Percentiles rank a stretch among this genome's conserved stretches.
These are phyloP conservation scores for Russula vinacea DNA, from an alignment of 768 basidiomycete species.

Conservation along the genomic window DNA sequence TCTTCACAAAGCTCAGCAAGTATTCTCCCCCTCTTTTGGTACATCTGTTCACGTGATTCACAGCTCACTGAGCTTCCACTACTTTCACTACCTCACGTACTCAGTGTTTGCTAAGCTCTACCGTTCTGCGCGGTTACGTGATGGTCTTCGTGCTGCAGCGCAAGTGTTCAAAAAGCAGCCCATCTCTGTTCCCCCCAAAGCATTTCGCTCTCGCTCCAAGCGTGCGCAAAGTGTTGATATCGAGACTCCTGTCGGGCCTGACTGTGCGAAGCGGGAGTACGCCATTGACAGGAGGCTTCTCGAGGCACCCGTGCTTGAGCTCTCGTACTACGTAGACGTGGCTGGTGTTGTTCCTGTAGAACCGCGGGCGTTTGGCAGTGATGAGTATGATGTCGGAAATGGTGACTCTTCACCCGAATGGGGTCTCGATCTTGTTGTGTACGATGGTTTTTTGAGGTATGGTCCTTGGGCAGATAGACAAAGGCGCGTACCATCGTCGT, in stretches of 20 bases:
- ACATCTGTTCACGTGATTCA: neutral
- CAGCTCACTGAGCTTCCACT: conserved; percentile 22
- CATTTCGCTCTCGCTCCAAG: conserved; percentile 31
- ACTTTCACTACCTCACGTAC: conserved; percentile 26
- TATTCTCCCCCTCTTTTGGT: neutral
- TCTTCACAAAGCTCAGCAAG: conserved; percentile 45
- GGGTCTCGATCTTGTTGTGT: conserved; percentile 84
- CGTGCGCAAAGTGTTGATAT: conserved; percentile 46
- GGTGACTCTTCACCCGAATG: conserved; percentile 88
- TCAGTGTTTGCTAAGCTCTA: conserved; percentile 26
- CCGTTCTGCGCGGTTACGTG: conserved; percentile 21
- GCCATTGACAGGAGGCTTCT: conserved; percentile 82
- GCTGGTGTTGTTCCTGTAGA: conserved; percentile 66
- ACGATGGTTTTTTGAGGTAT: conserved; percentile 73
- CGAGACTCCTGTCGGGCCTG: conserved; percentile 52
- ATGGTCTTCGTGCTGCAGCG: conserved; percentile 8
- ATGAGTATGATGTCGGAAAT: conserved; percentile 69
- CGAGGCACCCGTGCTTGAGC: conserved; percentile 70
- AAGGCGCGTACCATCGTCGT: conserved; percentile 46
- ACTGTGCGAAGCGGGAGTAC: conserved; percentile 69
- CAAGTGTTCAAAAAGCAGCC: conserved; percentile 6
- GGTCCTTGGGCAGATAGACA: conserved; percentile 98
- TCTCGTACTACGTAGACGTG: conserved; percentile 84
- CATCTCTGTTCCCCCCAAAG: neutral
- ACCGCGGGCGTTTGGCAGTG: conserved; percentile 33